phyloP scores from a whole-genome alignment of 495 filamentous ascomycete genomes.

The Cairneyella variabilis region DNA sequence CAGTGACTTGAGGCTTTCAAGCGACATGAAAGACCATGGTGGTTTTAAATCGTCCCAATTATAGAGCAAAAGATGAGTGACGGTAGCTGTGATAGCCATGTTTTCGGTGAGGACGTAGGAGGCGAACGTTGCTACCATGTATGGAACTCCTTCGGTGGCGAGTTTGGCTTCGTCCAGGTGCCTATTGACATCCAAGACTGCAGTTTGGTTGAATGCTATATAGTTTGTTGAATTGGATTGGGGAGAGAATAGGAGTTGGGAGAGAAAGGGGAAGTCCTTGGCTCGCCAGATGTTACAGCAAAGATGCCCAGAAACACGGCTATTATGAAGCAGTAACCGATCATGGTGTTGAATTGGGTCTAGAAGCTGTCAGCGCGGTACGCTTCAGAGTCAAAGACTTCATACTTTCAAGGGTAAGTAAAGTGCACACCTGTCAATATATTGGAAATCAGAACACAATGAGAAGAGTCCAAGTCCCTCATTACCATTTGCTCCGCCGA shows the following conservation, averaged over 20 bases:
- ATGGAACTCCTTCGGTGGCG: slow-evolving; percentile 34
- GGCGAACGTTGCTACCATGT: slow-evolving; percentile 38
- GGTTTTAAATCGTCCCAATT: slow-evolving; percentile 2
- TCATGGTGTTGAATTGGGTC: slow-evolving; percentile 2
- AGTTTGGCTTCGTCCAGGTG: slow-evolving; percentile 33
- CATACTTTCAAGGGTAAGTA: slow-evolving; percentile 8
- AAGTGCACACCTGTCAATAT: slow-evolving; percentile 26
- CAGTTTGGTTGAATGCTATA: slow-evolving; percentile 32
- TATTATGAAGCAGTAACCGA: not conserved
- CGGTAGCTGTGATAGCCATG: slow-evolving; percentile 37
- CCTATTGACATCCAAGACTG: slow-evolving; percentile 30
- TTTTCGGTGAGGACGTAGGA: slow-evolving; percentile 37
- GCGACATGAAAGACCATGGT: slow-evolving; percentile 7
- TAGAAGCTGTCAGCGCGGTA: too few species aligned
- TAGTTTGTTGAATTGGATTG: slow-evolving; percentile 33
- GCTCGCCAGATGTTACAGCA: slow-evolving; percentile 49
- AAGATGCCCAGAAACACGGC: not conserved
- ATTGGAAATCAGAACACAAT: slow-evolving; percentile 45
- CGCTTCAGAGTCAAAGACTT: too few species aligned
- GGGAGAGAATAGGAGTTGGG: slow-evolving; percentile 33
- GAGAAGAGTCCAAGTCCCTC: slow-evolving; percentile 33
- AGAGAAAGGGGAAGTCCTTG: slow-evolving; percentile 46
- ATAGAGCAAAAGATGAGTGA: slow-evolving; percentile 26
- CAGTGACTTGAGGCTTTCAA: slow-evolving; percentile 15
- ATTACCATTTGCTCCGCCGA: slow-evolving; percentile 51